Evolutionary conservation across 1,284 basidiomycete species (phyloP), one percentile per base, ranked within the genome.

Genomic region (Meira nashicola): DNA sequence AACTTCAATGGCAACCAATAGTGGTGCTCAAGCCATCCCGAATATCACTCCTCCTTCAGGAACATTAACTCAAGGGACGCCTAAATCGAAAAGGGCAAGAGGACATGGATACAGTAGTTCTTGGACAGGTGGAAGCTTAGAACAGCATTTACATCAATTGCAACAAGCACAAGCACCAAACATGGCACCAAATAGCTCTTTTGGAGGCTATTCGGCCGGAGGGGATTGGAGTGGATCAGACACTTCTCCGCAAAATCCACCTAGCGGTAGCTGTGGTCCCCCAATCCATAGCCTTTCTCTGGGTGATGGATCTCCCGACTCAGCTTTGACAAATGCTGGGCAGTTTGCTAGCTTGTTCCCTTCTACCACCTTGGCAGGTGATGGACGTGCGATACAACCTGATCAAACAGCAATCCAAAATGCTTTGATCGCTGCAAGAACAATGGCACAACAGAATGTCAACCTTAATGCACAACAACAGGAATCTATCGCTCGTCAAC

Each of bases 1-100:
- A 58, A 23, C 6, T 48, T 8, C 28, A 33, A 33, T 33, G 28
- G 28, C 28, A 33, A 8, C 28, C 28, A 12, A 48, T 17, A 14
- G 41, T 59, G 17, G 38, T 57, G n/a, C 64, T 52, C 39, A 52
- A 57, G 49, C 58, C 7, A 25, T 60, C 10, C 33, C 25, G 25
- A 15, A 21, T 28, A 39, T 55, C 8, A 37, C 52, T 0, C 63
- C 59, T 19, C 28, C 28, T 33, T 21, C 17, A 14, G 46, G 46
- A 21, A 48, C 46, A 21, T 12, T 48, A 8, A 17, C 46, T 15
- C 46, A 48, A 14, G 46, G 46, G 5, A 59, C 58, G 8, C 68
- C 68, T 0, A 60, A 62, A n/a, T 58, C 62, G 1, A 71, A 71
- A 50, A 59, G 70, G 9, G 64, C 66, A 21, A 53, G 62, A 4